phyloP scores from a whole-genome alignment of 2,329 filamentous ascomycete genomes.

The Alternaria viburni region DNA sequence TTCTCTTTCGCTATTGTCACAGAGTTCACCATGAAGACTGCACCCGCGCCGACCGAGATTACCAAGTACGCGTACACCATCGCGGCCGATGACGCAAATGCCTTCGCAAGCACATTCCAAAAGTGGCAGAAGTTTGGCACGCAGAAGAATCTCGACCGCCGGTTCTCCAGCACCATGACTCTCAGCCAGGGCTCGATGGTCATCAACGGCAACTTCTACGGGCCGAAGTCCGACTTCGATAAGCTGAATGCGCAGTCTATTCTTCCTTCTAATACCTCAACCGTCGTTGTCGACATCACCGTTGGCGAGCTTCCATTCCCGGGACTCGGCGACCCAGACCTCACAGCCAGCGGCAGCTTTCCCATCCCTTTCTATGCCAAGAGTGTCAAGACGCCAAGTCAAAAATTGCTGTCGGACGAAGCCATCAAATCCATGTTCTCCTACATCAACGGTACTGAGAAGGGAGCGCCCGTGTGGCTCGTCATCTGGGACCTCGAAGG shows the following conservation, averaged over 20 bases:
- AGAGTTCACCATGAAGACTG: conserved; percentile 1
- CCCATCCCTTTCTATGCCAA: not conserved
- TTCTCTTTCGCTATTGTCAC: not conserved
- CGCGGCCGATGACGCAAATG: not conserved
- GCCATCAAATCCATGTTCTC: not conserved
- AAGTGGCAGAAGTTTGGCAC: not conserved
- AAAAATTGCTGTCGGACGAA: not conserved
- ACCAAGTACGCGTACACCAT: not conserved
- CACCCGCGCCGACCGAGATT: not conserved
- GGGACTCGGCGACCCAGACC: not conserved
- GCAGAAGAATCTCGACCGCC: not conserved
- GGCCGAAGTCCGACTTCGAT: not conserved
- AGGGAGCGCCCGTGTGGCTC: not conserved
- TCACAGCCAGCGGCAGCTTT: not conserved
- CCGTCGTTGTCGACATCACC: not conserved
- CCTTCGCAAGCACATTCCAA: not conserved
- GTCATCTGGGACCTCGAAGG: not conserved
- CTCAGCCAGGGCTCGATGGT: not conserved
- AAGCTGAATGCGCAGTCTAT: not conserved
- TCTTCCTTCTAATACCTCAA: not conserved
- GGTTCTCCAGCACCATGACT: not conserved
- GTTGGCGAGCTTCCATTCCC: not conserved
- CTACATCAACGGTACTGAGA: not conserved
- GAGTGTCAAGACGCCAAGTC: not conserved
- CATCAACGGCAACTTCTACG: not conserved